Percentiles rank a stretch among this genome's conserved stretches.
Evolutionary conservation across 148 eudicot genomes (phyloP).

Genomic region (Rhododendron mucronatum): DNA sequence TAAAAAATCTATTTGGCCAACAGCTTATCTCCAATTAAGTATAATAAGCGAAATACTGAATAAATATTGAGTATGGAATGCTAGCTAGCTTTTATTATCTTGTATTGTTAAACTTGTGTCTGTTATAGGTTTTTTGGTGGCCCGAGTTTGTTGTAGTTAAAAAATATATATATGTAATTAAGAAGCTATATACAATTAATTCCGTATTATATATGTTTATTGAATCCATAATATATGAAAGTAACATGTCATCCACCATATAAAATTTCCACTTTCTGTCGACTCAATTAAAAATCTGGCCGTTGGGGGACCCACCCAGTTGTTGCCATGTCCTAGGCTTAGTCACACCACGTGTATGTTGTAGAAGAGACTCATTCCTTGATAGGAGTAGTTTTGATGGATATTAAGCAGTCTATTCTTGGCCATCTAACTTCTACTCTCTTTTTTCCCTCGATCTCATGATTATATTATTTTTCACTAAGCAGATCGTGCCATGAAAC

Average conservation of each 20-base stretch:
- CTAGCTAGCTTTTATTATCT: background rate
- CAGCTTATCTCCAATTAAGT: background rate
- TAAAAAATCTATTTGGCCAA: too few relatives aligned
- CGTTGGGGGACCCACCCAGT: background rate
- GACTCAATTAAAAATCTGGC: background rate
- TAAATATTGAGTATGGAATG: background rate
- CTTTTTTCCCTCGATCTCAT: background rate
- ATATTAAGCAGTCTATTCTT: background rate
- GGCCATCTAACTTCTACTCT: background rate
- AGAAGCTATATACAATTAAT: background rate
- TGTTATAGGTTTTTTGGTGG: background rate
- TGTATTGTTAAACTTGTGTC: background rate
- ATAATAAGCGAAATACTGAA: background rate
- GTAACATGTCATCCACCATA: constrained; percentile 18
- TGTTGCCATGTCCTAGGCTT: constrained; percentile 1
- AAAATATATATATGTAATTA: background rate
- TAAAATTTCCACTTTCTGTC: constrained; percentile 10
- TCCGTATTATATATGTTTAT: background rate
- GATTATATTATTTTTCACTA: background rate
- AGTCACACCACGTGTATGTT: background rate
- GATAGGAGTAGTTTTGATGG: background rate
- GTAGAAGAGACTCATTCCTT: background rate
- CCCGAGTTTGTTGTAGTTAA: background rate
- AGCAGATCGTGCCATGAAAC: background rate
- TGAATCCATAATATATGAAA: background rate